phyloP scores from a whole-genome alignment of 345 rosid species.

The Mallotus nudiflorus region DNA sequence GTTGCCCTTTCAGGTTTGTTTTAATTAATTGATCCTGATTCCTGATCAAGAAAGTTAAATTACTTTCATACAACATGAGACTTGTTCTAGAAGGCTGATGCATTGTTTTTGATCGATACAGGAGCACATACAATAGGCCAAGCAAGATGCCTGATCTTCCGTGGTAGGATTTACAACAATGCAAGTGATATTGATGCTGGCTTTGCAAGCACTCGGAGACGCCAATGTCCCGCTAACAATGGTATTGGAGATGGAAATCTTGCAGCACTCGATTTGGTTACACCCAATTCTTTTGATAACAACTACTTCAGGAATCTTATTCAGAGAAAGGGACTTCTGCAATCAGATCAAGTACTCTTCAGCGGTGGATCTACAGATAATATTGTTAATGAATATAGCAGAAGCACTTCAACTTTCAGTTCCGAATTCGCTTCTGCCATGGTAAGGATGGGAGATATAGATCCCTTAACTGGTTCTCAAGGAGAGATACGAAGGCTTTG shows the following conservation, averaged over 20 bases:
- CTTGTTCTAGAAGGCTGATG: neutral
- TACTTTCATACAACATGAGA: neutral
- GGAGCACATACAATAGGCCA: constrained; percentile 13
- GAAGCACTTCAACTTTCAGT: neutral
- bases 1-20: constrained; percentile 17
- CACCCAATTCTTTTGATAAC: constrained; percentile 16
- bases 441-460: constrained; percentile 16
- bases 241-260: neutral
- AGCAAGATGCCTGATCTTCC: constrained; percentile 6
- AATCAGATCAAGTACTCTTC: constrained; percentile 5
- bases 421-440: constrained; percentile 13
- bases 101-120: neutral
- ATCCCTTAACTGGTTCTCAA: neutral
- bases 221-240: neutral
- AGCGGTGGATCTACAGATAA: constrained; percentile 10
- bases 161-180: constrained; percentile 6
- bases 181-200: constrained; percentile 6
- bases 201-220: constrained; percentile 6
- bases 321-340: constrained; percentile 13
- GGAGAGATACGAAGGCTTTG: constrained; percentile 4
- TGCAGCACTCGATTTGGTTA: constrained; percentile 8
- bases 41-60: no score
- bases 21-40: no score
- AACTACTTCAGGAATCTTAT: constrained; percentile 8
- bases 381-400: constrained; percentile 2